These are phyloP conservation scores for Cynara cardunculus DNA, from an alignment of 129 eudicot genomes.

Conservation along the genomic window DNA sequence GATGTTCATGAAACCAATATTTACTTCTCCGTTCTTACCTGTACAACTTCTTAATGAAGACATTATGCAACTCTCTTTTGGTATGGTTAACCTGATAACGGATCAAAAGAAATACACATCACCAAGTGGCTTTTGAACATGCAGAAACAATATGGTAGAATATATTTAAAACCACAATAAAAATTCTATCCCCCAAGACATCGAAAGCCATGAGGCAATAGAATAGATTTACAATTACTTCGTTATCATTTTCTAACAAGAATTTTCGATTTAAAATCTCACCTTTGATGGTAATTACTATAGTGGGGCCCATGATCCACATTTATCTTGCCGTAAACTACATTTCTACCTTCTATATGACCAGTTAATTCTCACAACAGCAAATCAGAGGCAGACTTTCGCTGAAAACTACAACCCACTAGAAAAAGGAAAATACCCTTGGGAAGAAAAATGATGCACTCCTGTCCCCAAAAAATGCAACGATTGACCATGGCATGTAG, in stretches of 20 bases:
- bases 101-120: conserved; percentile 6
- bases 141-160: neutral
- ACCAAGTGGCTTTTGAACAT: conserved; percentile 3
- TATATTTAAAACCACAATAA: neutral
- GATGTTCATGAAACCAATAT: neutral
- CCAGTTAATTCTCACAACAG: neutral
- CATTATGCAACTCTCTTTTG: conserved; percentile 94
- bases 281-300: neutral
- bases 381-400: neutral
- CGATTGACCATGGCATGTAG: neutral
- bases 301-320: neutral
- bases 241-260: neutral
- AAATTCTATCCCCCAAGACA: neutral
- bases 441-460: neutral
- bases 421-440: neutral
- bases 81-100: conserved; percentile 84
- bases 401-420: neutral
- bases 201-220: neutral
- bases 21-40: conserved; percentile 40
- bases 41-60: conserved; percentile 82
- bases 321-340: neutral
- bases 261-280: neutral
- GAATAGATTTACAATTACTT: neutral
- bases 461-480: neutral
- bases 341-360: conserved; percentile 7